phyloP scores from a whole-genome alignment of 1,284 basidiomycete species.

The Apiotrichum laibachii region DNA sequence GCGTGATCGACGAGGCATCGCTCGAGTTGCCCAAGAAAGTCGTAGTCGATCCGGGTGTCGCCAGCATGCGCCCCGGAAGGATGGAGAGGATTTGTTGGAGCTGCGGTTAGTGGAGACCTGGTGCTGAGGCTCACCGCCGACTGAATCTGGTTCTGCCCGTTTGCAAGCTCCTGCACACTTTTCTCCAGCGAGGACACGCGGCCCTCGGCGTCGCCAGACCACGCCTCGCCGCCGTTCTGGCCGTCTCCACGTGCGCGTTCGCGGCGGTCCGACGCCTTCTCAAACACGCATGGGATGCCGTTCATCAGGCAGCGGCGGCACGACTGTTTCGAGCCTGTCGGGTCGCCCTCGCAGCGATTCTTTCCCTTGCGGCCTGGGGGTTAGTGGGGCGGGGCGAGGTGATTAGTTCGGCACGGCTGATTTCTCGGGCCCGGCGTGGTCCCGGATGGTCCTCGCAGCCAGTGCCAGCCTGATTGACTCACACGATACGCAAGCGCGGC shows the following conservation, averaged over 20 bases:
- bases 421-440: too few relatives aligned
- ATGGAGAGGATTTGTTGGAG: constrained; percentile 45
- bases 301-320: constrained; percentile 81
- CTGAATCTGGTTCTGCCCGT: constrained; percentile 48
- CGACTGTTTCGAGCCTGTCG: constrained; percentile 41
- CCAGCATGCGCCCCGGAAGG: constrained; percentile 24
- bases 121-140: constrained; percentile 28
- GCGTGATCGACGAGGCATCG: constrained; percentile 20
- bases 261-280: constrained; percentile 62
- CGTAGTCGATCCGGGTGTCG: constrained; percentile 23
- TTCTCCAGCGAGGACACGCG: constrained; percentile 42
- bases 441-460: too few relatives aligned
- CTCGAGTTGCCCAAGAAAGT: constrained; percentile 20
- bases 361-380: constrained; percentile 71
- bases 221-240: constrained; percentile 50
- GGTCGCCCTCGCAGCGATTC: constrained; percentile 85
- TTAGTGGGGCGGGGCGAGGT: neutral
- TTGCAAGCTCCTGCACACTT: constrained; percentile 40
- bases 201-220: constrained; percentile 56
- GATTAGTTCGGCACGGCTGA: neutral
- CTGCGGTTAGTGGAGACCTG: constrained; percentile 17
- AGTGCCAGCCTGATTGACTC: constrained; percentile 14
- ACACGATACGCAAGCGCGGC: constrained; percentile 50
- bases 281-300: constrained; percentile 80
- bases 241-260: constrained; percentile 55